Evolutionary conservation across 2,329 filamentous ascomycete genomes (phyloP).

Genomic region (Coniochaeta prunicola): DNA sequence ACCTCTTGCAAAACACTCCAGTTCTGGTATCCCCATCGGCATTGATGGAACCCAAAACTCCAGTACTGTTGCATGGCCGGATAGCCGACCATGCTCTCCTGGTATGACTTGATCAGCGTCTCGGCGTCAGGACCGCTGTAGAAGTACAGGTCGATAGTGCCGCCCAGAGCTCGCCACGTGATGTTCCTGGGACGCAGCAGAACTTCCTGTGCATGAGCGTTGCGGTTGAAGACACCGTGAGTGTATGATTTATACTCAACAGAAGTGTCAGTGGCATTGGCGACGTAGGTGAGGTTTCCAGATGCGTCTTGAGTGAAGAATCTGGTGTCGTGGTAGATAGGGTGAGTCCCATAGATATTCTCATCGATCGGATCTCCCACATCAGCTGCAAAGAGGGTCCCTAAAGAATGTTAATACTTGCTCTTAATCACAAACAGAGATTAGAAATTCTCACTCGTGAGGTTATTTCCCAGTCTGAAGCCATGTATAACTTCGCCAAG

Average conservation of each 20-base stretch:
- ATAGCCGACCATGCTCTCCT: slow-evolving; percentile 57
- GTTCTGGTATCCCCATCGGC: slow-evolving; percentile 73
- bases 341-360: slow-evolving; percentile 71
- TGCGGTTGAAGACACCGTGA: slow-evolving; percentile 72
- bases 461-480: slow-evolving; percentile 64
- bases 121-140: slow-evolving; percentile 64
- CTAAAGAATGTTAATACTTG: slow-evolving; percentile 13
- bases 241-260: slow-evolving; percentile 58
- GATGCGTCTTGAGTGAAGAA: slow-evolving; percentile 54
- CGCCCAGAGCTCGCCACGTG: slow-evolving; percentile 69
- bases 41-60: slow-evolving; percentile 77
- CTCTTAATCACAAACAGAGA: neutral
- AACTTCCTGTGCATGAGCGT: slow-evolving; percentile 69
- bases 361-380: slow-evolving; percentile 55
- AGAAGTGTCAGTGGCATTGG: slow-evolving; percentile 43
- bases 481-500: slow-evolving; percentile 67
- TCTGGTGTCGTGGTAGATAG: slow-evolving; percentile 72
- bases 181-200: slow-evolving; percentile 56
- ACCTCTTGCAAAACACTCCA: slow-evolving; percentile 62
- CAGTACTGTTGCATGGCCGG: slow-evolving; percentile 78
- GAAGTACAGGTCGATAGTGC: slow-evolving; percentile 73
- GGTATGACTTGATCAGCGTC: slow-evolving; percentile 65
- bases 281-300: slow-evolving; percentile 43
- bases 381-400: slow-evolving; percentile 56
- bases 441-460: slow-evolving; percentile 42